Evolutionary conservation across 805 yeast genomes (phyloP), one percentile per base, ranked within the genome.

Genomic region (Metahyphopichia silvanorum): DNA sequence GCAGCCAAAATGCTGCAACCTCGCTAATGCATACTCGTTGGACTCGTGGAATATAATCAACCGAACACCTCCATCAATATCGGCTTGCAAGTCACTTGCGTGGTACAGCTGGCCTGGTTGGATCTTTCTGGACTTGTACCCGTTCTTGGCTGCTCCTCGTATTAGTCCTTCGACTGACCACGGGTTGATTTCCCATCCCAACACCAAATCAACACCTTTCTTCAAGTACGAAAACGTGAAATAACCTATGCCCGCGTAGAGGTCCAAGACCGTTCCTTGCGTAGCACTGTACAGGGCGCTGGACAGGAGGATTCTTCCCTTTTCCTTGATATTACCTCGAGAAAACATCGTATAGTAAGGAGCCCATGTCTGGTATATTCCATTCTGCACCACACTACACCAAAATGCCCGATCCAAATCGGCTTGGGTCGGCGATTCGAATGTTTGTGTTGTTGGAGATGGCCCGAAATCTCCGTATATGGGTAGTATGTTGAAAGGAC

Each of bases 241-340:
- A 55, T 86, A 86, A 3, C 96, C 96, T 30, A 86, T 87, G 0
- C 96, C 96, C 19, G 84, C 79, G 52, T 86, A 86, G 26, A 87
- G 47, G 49, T 86, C 96, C 3, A 83, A 64, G 0, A 82, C 76
- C 15, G 63, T 68, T 0, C 65, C 60, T 9, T 55, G 64, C 7
- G 44, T 32, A 0, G 53, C 52, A 13, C 65, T 64, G 26, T 9
- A 24, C 7, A 7, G 7, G 21, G 21, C 10, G 12, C 12, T 9
- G 8, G 8, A 7, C 8, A 9, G 12, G 25, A 85, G 49, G 1
- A 86, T 68, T 14, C 96, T 56, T 10, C 76, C 70, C 53, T 86
- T 86, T 49, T 86, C 96, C 42, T 82, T 82, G 45, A 87, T 75
- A 51, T 86, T 86, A 1, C 96, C 96, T 13, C 96, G 57, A 30